Evolutionary conservation across 2,329 filamentous ascomycete species (phyloP), one percentile per base, ranked within the genome.

Genomic region (Pestalotiopsis sp.): DNA sequence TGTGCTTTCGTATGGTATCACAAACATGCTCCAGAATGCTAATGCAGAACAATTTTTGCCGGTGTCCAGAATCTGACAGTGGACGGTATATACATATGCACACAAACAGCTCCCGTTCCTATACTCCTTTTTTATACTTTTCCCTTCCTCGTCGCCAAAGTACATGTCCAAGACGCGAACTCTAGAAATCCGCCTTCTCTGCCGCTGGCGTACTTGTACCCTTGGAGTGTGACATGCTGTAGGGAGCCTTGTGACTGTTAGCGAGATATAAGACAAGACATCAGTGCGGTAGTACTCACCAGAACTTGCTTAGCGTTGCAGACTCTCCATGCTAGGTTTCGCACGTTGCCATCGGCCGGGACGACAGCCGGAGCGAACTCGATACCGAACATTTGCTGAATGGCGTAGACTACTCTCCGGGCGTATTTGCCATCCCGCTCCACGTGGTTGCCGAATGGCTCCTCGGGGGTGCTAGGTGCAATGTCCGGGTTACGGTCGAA

Each of bases 341-440:
- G 90, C 69, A 98, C 93, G 74, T 91, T 97, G 5, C 96, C 94
- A 82, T 99, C 96, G 0, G 95, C 94, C 66, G 93, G 90, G 39
- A 99, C 96, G 0, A 98, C 95, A 59, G 94, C 93, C 0, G 95
- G 92, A 1, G 96, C 93, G 77, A 99, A 95, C 79, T 99, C 96
- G 70, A 99, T 93, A 65, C 95, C 96, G 79, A 99, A 97, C 94
- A 98, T 98, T 78, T 97, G 93, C 72, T 93, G 92, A 36, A 99
- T 93, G 4, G 95, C 96, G 79, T 97, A 98, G 0, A 98, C 95
- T 12, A 98, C 92, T 57, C 96, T 85, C 80, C 91, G 93, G 0
- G 95, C 92, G 75, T 94, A 98, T 80, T 97, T 98, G 71, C 91
- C 89, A 73, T 98, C 93, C 27, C 94, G 86, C 76, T 97, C 94